Evolutionary conservation across 768 basidiomycete genomes (phyloP).

Genomic region (Trametes cingulata): DNA sequence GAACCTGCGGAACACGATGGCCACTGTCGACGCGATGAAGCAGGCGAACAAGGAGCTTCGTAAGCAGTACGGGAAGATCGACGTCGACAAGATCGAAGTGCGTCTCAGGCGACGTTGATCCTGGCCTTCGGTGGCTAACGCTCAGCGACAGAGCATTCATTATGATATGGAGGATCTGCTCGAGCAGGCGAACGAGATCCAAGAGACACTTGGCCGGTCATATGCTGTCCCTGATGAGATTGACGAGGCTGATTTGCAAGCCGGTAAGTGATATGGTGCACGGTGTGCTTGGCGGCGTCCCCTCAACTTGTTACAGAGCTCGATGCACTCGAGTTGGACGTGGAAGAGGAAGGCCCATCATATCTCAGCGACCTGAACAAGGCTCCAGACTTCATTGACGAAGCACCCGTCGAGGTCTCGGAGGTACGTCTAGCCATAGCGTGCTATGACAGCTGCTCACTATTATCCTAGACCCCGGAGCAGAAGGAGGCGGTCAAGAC

Average conservation of each 20-base stretch:
- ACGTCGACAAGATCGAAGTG: slow-evolving; percentile 98
- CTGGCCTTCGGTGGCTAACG: too few species aligned
- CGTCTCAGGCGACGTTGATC: slow-evolving; percentile 19
- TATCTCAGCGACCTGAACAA: slow-evolving; percentile 88
- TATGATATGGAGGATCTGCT: slow-evolving; percentile 98
- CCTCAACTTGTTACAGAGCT: slow-evolving; percentile 60
- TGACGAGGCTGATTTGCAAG: slow-evolving; percentile 96
- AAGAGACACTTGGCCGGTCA: slow-evolving; percentile 89
- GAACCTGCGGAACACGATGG: slow-evolving; percentile 98
- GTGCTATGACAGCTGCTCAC: neutral
- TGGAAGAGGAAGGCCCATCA: slow-evolving; percentile 86
- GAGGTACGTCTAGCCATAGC: slow-evolving; percentile 47
- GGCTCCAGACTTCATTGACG: slow-evolving; percentile 90
- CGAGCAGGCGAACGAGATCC: slow-evolving; percentile 97
- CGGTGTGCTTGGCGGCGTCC: neutral
- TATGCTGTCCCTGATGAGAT: slow-evolving; percentile 97
- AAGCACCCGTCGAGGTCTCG: slow-evolving; percentile 68
- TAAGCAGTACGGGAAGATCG: slow-evolving; percentile 96
- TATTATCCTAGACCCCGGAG: slow-evolving; percentile 15
- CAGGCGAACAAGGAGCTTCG: slow-evolving; percentile 93
- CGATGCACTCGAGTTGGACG: slow-evolving; percentile 90
- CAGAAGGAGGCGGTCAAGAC: slow-evolving; percentile 36
- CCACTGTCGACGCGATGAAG: slow-evolving; percentile 96
- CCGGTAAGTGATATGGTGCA: slow-evolving; percentile 65
- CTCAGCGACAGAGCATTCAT: slow-evolving; percentile 71